Evolutionary conservation across 169 alveolate genomes (phyloP), one percentile per base, ranked within the genome.

Genomic region (Amoebophrya sp.): DNA sequence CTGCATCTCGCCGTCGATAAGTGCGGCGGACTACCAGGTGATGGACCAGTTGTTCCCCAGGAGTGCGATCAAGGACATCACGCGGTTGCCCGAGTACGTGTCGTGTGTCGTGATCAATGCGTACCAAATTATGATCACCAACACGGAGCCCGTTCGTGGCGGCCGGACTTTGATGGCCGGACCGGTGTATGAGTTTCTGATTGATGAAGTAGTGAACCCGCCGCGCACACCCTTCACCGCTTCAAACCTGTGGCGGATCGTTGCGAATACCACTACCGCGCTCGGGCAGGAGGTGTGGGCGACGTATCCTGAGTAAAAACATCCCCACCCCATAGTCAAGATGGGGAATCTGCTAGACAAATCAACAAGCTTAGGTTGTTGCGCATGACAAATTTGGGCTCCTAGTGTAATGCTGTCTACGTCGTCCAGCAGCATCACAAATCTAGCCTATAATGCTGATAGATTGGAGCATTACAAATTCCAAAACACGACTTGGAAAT

Each of bases 201-300:
- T 89, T 40, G 41, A 40, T 7, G 41, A 89, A 12, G 77, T 89
- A 25, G 23, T 40, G 77, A 89, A 89, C 91, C 91, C 91, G 23
- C 91, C 40, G 29, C 41, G 77, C 35, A 89, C 91, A 12, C 91
- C 91, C 18, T 40, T 39, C 23, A 2, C 41, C 32, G 66, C 66
- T 47, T 47, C 66, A 7, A 89, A 89, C 77, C 77, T 89, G 35
- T 89, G 91, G 91, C 91, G 91, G 0, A 89, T 89, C 77, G 91
- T 39, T 3, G 91, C 91, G 77, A 23, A 89, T 40, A 89, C 91
- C 41, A 32, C 41, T 0, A 40, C n/a, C 32, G 77, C 40, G 66
- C 40, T 29, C 41, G 91, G 77, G 33, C 91, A 40, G n/a, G 91
- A 89, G 91, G 41, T 54, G 3, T 89, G 91, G 91, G 91, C 91